Percentiles rank a stretch among this genome's conserved stretches.
These are phyloP conservation scores for Fomes fomentarius DNA, from an alignment of 1,284 basidiomycete genomes.

Conservation along the genomic window DNA sequence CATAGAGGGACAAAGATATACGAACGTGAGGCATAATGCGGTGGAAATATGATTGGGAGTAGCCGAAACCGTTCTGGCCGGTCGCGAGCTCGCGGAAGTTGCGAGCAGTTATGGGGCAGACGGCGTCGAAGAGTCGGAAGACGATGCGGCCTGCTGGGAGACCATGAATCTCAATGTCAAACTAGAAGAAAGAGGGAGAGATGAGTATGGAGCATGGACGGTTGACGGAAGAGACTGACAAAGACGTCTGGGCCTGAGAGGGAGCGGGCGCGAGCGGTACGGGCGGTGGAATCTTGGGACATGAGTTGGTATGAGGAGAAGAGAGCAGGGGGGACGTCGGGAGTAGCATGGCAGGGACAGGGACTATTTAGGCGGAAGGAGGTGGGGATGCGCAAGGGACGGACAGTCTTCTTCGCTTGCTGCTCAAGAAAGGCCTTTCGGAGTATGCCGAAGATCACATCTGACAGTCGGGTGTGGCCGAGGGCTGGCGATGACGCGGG, in stretches of 20 bases:
- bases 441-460: neutral
- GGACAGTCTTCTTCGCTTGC: neutral
- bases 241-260: constrained; percentile 40
- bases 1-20: neutral
- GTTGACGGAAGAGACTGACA: constrained; percentile 32
- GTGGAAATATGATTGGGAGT: constrained; percentile 75
- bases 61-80: constrained; percentile 71
- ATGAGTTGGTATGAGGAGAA: constrained; percentile 3
- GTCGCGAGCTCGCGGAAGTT: constrained; percentile 95
- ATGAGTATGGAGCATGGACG: neutral
- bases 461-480: too few species aligned
- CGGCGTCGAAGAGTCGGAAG: constrained; percentile 81
- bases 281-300: neutral
- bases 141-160: constrained; percentile 69
- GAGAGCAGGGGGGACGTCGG: neutral
- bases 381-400: neutral
- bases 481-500: too few species aligned
- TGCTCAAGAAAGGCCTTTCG: neutral
- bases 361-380: constrained; percentile 7
- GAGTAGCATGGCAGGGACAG: constrained; percentile 1
- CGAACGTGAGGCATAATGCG: constrained; percentile 66
- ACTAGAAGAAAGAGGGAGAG: constrained; percentile 44
- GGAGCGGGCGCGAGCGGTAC: neutral
- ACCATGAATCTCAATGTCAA: constrained; percentile 76
- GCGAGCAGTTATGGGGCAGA: constrained; percentile 73